phyloP scores from a whole-genome alignment of 2,329 filamentous ascomycete genomes.

The Leptographium procerum region DNA sequence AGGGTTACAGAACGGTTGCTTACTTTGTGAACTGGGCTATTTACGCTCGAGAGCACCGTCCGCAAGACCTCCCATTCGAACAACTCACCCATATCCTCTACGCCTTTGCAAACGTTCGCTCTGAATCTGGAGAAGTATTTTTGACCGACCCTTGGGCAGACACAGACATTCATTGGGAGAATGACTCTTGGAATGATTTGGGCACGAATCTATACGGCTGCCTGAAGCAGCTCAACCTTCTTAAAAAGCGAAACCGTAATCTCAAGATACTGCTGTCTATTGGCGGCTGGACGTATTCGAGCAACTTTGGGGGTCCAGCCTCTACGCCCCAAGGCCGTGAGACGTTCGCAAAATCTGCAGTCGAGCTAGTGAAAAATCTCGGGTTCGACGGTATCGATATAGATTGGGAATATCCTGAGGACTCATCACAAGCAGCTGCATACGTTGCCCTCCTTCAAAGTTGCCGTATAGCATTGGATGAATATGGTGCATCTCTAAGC shows the following conservation, averaged over 20 bases:
- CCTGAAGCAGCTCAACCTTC: conserved; percentile 75
- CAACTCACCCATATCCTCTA: conserved; percentile 86
- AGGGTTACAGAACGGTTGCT: conserved; percentile 53
- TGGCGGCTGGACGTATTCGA: conserved; percentile 85
- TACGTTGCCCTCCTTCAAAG: conserved; percentile 48
- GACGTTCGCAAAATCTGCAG: conserved; percentile 61
- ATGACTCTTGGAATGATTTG: conserved; percentile 57
- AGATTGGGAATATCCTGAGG: conserved; percentile 57
- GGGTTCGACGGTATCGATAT: conserved; percentile 54
- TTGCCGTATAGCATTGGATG: conserved; percentile 46
- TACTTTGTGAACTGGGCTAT: conserved; percentile 80
- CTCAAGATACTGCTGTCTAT: conserved; percentile 79
- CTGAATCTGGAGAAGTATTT: conserved; percentile 67
- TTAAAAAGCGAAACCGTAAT: conserved; percentile 71
- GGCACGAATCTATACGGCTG: conserved; percentile 82
- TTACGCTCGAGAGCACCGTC: conserved; percentile 75
- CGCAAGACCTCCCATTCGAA: conserved; percentile 68
- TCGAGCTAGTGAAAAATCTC: conserved; percentile 65
- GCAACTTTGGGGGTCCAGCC: conserved; percentile 68
- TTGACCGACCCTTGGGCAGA: conserved; percentile 54
- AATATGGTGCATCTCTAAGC: conserved; percentile 35
- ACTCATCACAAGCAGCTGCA: conserved; percentile 40
- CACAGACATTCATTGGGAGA: conserved; percentile 61
- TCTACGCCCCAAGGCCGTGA: conserved; percentile 58
- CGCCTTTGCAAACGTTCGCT: conserved; percentile 75